Base-by-base conservation (phyloP, 495 filamentous ascomycete species). In the Lophiostoma macrostomum region DNA sequence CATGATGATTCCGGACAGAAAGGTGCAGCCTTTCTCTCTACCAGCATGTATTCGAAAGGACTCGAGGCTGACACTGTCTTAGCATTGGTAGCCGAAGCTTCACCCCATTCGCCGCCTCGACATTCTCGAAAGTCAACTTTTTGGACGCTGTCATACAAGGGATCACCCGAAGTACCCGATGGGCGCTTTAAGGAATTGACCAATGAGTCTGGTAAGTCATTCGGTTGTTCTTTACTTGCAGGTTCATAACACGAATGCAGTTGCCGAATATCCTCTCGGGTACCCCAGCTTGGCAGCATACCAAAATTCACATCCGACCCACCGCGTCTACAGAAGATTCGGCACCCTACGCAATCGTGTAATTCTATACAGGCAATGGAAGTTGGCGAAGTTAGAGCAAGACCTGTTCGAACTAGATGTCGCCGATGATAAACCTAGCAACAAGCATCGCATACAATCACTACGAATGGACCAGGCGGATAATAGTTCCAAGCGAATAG, bases 281-380 rank as follows among this genome's bases (percentile, higher is more conserved):
- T 53, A 53, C 18, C 49, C 49, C 8, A 3, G 18, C 7, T 43
- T 27, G 24, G 49, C 49, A 12, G 49, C 49, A 1, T 32, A 29
- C 13, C 16, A 30, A 10, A 53, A 43, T 35, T 30, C 24, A 2
- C 25, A 53, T 32, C 23, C 36, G 10, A 34, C 38, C 6, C 44
- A 43, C 18, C 22, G 27, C 1, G 19, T 53, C n/a, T 43, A 35
- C 38, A 29, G 31, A 19, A 37, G 49, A 1, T 53, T 53, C 23
- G 36, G 50, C 0, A 44, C 50, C 2, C 19, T 59, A 0, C 50
- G 50, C n/a, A 54, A 43, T 27, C 56, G 56, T 24, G 24, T 59
- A 3, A 38, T 59, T 22, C 41, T 53, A 1, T 52, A 54, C 23
- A 28, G 41, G 14, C 50, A 59, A 40, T 19, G 36, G 2, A 42